Evolutionary conservation across 1,284 basidiomycete genomes (phyloP).

Genomic region (Exobasidium cylindrosporum): DNA sequence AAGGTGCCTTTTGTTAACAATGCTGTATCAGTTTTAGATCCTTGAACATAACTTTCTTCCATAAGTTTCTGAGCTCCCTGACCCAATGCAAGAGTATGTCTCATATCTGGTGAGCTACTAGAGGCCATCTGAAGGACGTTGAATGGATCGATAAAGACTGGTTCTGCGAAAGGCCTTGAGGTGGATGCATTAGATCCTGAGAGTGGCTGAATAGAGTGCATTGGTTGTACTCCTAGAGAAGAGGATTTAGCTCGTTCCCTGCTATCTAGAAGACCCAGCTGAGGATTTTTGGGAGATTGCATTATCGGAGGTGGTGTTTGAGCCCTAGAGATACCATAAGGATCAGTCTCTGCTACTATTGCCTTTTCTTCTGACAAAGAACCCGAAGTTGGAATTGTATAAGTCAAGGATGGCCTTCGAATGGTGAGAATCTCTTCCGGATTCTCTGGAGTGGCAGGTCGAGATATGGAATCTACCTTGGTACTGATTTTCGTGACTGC

Average conservation of each 20-base stretch:
- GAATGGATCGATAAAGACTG: conserved; percentile 11
- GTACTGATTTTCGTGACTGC: conserved; percentile 11
- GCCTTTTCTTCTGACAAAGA: conserved; percentile 14
- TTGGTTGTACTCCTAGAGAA: not conserved
- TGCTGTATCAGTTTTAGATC: not conserved
- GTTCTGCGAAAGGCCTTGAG: not conserved
- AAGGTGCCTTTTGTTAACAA: not conserved
- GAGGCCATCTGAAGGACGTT: conserved; percentile 7
- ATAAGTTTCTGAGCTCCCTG: not conserved
- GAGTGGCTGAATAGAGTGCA: not conserved
- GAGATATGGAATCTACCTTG: not conserved
- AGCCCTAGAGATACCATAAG: no score
- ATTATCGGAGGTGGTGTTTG: not conserved
- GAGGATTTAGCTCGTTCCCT: no score
- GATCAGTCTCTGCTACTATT: no score
- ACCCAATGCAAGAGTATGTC: not conserved
- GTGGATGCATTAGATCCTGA: not conserved
- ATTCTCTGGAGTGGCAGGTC: not conserved
- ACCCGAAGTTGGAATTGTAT: conserved; percentile 16
- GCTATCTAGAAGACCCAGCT: no score
- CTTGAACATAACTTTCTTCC: not conserved
- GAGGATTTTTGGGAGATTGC: not conserved
- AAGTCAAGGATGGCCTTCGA: conserved; percentile 8
- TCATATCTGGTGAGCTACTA: not conserved
- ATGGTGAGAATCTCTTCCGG: not conserved